Percentiles rank a stretch among this genome's conserved stretches.
phyloP scores from a whole-genome alignment of 1,284 basidiomycete genomes.

The Meira nashicola region DNA sequence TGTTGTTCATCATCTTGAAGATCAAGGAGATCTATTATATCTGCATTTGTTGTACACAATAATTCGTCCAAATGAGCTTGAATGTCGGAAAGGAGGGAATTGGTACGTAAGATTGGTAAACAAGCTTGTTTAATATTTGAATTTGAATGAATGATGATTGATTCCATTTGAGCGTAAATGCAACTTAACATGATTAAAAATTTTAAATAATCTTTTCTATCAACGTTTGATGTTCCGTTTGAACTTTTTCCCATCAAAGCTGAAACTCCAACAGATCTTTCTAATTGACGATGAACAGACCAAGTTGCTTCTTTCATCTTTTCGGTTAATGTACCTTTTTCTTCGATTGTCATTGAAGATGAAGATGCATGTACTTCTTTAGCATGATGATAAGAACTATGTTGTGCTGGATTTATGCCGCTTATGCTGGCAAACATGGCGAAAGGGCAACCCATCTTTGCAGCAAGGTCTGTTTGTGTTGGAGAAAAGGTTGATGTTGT shows the following conservation, averaged over 20 bases:
- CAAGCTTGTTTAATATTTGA: not conserved
- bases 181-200: constrained; percentile 34
- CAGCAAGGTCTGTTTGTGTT: too few relatives aligned
- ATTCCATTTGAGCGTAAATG: constrained; percentile 21
- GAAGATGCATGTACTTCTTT: too few relatives aligned
- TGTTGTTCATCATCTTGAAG: not conserved
- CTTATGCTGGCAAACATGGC: too few relatives aligned
- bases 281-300: constrained; percentile 22
- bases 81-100: not conserved
- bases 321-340: constrained; percentile 14
- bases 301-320: constrained; percentile 25
- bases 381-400: too few relatives aligned
- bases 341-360: not conserved
- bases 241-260: constrained; percentile 16
- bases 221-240: not conserved
- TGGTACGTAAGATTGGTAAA: not conserved
- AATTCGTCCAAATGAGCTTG: constrained; percentile 9
- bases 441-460: too few relatives aligned
- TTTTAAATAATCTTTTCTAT: constrained; percentile 27
- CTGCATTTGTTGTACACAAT: not conserved
- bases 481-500: too few relatives aligned
- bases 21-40: not conserved
- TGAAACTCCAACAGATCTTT: constrained; percentile 25
- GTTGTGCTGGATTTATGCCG: too few relatives aligned
- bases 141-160: not conserved